phyloP scores from a whole-genome alignment of 148 eudicot genomes.

The Rhododendron ferrugineum region DNA sequence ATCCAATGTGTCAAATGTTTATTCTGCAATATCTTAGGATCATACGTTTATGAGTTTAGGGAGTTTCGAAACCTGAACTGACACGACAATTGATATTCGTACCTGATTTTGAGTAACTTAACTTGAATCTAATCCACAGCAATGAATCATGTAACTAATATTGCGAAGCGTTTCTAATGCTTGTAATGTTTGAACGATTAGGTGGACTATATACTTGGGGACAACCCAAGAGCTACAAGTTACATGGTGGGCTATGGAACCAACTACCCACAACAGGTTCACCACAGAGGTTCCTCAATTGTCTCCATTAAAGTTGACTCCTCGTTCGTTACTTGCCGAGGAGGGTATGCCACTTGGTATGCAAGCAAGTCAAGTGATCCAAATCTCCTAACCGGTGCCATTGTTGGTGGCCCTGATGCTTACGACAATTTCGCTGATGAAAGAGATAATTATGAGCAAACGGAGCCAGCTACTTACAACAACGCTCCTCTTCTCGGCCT shows the following conservation, averaged over 20 bases:
- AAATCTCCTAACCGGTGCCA: constrained; percentile 77
- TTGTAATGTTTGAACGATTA: constrained; percentile 7
- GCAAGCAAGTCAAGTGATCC: constrained; percentile 80
- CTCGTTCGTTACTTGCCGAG: constrained; percentile 70
- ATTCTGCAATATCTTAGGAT: not conserved
- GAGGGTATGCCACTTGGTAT: constrained; percentile 92
- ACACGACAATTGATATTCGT: not conserved
- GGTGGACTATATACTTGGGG: constrained; percentile 97
- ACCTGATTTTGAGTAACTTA: not conserved
- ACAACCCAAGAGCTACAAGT: constrained; percentile 98
- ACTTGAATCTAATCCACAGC: not conserved
- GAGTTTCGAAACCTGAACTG: not conserved
- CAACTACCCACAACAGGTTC: constrained; percentile 86
- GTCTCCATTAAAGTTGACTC: constrained; percentile 73
- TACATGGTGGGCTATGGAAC: constrained; percentile 98
- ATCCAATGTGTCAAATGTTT: not conserved
- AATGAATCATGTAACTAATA: not conserved
- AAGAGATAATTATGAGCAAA: constrained; percentile 93
- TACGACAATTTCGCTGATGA: constrained; percentile 95
- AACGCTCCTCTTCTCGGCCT: constrained; percentile 96
- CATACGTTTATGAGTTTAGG: not conserved
- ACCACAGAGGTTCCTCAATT: constrained; percentile 91
- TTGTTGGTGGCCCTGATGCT: constrained; percentile 97
- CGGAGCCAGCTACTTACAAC: constrained; percentile 98
- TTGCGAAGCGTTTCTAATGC: not conserved